phyloP scores from a whole-genome alignment of 257 asterid genomes.

The Buddleja alternifolia region DNA sequence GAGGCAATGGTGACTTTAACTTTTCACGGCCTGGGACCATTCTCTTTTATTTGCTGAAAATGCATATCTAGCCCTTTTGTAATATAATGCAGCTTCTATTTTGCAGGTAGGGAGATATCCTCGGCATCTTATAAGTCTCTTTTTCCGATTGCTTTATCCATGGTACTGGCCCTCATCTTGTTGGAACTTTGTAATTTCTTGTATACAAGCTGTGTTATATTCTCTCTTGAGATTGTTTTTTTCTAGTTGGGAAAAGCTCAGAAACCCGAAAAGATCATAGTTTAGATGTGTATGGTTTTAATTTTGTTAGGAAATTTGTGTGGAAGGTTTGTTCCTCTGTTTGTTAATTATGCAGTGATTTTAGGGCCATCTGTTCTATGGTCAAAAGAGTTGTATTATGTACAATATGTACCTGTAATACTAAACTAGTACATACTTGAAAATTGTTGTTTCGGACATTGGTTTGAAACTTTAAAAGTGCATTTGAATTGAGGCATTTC shows the following conservation, averaged over 20 bases:
- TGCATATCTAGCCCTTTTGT: no score
- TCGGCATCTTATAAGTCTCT: constrained; percentile 84
- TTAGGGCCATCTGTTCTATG: neutral
- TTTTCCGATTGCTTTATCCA: constrained; percentile 84
- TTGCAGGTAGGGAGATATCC: constrained; percentile 92
- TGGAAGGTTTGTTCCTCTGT: neutral
- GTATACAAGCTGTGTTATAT: constrained; percentile 64
- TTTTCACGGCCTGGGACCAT: no score
- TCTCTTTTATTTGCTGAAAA: no score
- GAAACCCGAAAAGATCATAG: constrained; percentile 45
- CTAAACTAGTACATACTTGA: no score
- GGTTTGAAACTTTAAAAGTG: neutral
- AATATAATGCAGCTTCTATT: no score
- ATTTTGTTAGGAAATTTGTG: neutral
- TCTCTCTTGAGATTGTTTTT: constrained; percentile 56
- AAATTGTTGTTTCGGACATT: neutral
- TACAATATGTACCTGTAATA: constrained; percentile 27
- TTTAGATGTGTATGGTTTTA: neutral
- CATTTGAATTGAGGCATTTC: no score
- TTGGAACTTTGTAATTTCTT: constrained; percentile 82
- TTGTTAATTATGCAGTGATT: neutral
- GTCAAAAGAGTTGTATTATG: constrained; percentile 30
- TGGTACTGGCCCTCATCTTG: constrained; percentile 98
- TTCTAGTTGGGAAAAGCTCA: constrained; percentile 65
- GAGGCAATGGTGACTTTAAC: no score